A percentile compares a stretch with the other conserved stretches of the same genome.
Evolutionary conservation across 1,139 yeast genomes (phyloP).

Genomic region (Ogataea hybrid): DNA sequence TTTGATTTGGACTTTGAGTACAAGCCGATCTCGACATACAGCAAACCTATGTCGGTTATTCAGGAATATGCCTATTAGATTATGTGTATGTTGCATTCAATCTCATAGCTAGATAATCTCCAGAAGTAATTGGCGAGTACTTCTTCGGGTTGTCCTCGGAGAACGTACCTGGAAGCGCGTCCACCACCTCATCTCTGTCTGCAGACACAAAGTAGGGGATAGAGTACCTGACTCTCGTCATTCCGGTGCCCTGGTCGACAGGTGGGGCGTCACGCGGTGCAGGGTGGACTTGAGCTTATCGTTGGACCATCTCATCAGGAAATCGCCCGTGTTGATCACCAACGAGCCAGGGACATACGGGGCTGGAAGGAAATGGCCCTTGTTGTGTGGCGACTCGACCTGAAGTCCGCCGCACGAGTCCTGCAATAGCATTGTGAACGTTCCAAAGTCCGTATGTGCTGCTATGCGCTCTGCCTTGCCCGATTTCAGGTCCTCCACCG

Average conservation of each 20-base stretch:
- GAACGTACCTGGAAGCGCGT: constrained; percentile 19
- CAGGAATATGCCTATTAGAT: constrained; percentile 33
- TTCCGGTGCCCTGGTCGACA: constrained; percentile 12
- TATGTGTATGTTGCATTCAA: constrained; percentile 26
- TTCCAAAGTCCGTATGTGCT: constrained; percentile 40
- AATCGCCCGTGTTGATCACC: constrained; percentile 37
- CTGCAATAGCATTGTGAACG: constrained; percentile 35
- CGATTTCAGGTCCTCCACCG: constrained; percentile 20
- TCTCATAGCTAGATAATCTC: constrained; percentile 26
- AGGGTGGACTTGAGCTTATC: constrained; percentile 33
- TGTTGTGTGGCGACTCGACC: constrained; percentile 31
- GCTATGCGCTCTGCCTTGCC: constrained; percentile 32
- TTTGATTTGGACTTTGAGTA: constrained; percentile 39
- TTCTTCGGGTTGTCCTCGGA: constrained; percentile 29
- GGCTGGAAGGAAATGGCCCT: constrained; percentile 30
- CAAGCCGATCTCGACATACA: constrained; percentile 37
- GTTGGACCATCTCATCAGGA: constrained; percentile 34
- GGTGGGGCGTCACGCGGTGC: constrained; percentile 35
- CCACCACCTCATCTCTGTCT: constrained; percentile 12
- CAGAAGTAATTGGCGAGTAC: constrained; percentile 32
- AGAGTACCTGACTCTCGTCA: constrained; percentile 18
- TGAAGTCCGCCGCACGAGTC: constrained; percentile 35
- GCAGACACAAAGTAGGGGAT: constrained; percentile 23
- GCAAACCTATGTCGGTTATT: constrained; percentile 39
- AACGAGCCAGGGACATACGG: constrained; percentile 32